These are phyloP conservation scores for Coniochaeta hoffmannii DNA, from an alignment of 2,329 filamentous ascomycete genomes.

Conservation along the genomic window DNA sequence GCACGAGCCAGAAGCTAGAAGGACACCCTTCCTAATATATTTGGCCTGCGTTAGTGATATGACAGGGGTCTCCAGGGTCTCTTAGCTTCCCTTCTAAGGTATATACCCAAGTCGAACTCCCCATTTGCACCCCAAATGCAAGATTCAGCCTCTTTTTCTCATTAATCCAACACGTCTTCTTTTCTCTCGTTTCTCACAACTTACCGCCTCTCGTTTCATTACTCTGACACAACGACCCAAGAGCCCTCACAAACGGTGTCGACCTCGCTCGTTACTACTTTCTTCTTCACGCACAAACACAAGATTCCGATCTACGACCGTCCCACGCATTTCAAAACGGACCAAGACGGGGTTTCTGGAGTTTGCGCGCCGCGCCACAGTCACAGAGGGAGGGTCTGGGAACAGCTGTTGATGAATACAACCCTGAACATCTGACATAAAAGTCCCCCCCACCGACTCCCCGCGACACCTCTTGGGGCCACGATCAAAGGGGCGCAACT, in stretches of 20 bases:
- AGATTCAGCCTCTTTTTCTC: conserved; percentile 4
- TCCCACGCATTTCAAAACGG: not conserved
- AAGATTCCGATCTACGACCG: not conserved
- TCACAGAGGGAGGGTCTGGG: not conserved
- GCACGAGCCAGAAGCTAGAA: not conserved
- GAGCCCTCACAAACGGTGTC: not conserved
- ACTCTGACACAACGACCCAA: conserved; percentile 2
- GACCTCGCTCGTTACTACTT: conserved; percentile 1
- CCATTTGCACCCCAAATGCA: conserved; percentile 2
- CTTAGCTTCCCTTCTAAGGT: not conserved
- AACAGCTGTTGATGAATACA: conserved; percentile 1
- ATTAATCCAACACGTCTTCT: conserved; percentile 1
- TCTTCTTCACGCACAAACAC: not conserved
- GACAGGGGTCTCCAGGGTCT: not conserved
- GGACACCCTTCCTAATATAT: not conserved
- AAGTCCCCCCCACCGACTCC: not conserved
- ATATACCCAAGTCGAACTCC: conserved; percentile 3
- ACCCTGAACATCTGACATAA: not conserved
- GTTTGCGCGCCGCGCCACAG: not conserved
- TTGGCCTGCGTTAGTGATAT: not conserved
- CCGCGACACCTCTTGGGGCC: not conserved
- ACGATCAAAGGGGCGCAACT: not conserved
- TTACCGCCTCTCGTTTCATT: conserved; percentile 3
- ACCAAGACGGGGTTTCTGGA: not conserved
- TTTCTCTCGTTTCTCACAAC: not conserved